Percentiles rank a stretch among this genome's conserved stretches.
Conservation (phyloP, 352 stramenopile genomes). For the Pythium volutum region DNA sequence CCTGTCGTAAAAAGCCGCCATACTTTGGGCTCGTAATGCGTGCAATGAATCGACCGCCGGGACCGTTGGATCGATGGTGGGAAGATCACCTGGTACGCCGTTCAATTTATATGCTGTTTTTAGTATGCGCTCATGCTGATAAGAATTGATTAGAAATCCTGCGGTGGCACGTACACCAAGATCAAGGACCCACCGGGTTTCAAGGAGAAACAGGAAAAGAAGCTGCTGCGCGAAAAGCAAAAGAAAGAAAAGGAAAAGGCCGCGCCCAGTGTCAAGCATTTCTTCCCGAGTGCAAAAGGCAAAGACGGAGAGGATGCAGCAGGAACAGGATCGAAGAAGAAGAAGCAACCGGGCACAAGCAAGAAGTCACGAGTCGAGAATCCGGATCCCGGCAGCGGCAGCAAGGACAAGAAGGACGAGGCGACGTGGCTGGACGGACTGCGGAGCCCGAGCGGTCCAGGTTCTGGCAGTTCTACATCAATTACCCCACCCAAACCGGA, state of each 20-base stretch:
- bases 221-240: conserved; percentile 28
- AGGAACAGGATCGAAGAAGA: neutral
- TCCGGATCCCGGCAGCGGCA: neutral
- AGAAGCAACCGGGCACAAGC: conserved; percentile 8
- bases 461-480: neutral
- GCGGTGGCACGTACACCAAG: conserved; percentile 69
- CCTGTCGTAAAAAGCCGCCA: conserved; percentile 48
- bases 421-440: conserved; percentile 2
- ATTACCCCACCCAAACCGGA: neutral
- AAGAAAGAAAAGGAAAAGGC: conserved; percentile 50
- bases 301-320: neutral
- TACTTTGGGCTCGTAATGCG: conserved; percentile 87
- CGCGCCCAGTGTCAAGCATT: conserved; percentile 31
- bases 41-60: conserved; percentile 82
- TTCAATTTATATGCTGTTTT: neutral
- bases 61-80: conserved; percentile 74
- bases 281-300: conserved; percentile 20
- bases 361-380: conserved; percentile 24
- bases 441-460: neutral
- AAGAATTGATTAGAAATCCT: conserved; percentile 36
- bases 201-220: conserved; percentile 42
- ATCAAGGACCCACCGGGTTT: conserved; percentile 66
- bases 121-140: neutral
- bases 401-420: conserved; percentile 18
- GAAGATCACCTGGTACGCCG: conserved; percentile 41